These are phyloP conservation scores for Lactarius sp. DNA, from an alignment of 768 basidiomycete species.

Conservation along the genomic window DNA sequence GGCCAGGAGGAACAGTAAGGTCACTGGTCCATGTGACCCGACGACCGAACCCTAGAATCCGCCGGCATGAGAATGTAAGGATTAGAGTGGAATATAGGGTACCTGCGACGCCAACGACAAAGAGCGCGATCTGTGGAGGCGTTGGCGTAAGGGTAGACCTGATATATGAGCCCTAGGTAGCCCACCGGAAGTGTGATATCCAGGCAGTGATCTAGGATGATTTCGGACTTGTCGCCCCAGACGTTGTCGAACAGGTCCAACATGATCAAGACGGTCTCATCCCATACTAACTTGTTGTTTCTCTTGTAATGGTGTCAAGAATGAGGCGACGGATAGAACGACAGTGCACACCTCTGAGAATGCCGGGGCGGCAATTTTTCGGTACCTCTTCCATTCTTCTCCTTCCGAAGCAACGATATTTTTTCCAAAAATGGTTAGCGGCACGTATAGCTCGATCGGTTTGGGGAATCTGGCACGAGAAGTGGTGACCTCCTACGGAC, in stretches of 20 bases:
- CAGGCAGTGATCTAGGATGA: slow-evolving; percentile 43
- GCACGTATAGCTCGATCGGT: slow-evolving; percentile 42
- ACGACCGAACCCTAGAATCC: slow-evolving; percentile 41
- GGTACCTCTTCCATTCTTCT: slow-evolving; percentile 59
- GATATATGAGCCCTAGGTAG: background rate
- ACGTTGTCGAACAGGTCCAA: slow-evolving; percentile 37
- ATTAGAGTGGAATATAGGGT: background rate
- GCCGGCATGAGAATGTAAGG: background rate
- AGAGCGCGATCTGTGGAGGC: slow-evolving; percentile 44
- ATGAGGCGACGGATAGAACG: background rate
- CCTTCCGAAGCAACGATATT: slow-evolving; percentile 66
- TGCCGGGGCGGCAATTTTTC: slow-evolving; percentile 58
- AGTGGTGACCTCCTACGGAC: slow-evolving; percentile 46
- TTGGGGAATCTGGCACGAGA: slow-evolving; percentile 54
- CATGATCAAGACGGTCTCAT: slow-evolving; percentile 34
- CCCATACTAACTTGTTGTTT: slow-evolving; percentile 39
- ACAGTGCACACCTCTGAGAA: slow-evolving; percentile 49
- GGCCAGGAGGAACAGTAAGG: slow-evolving; percentile 38
- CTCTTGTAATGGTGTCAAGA: slow-evolving; percentile 21
- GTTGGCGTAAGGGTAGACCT: background rate
- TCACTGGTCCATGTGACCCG: slow-evolving; percentile 46
- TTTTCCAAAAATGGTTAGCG: slow-evolving; percentile 47
- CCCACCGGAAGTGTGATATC: slow-evolving; percentile 52
- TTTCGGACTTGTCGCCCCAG: slow-evolving; percentile 41
- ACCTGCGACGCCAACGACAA: slow-evolving; percentile 50